A percentile compares a stretch with the other conserved stretches of the same genome.
These are phyloP conservation scores for Pichia nakasei DNA, from an alignment of 805 yeast species.

Conservation along the genomic window DNA sequence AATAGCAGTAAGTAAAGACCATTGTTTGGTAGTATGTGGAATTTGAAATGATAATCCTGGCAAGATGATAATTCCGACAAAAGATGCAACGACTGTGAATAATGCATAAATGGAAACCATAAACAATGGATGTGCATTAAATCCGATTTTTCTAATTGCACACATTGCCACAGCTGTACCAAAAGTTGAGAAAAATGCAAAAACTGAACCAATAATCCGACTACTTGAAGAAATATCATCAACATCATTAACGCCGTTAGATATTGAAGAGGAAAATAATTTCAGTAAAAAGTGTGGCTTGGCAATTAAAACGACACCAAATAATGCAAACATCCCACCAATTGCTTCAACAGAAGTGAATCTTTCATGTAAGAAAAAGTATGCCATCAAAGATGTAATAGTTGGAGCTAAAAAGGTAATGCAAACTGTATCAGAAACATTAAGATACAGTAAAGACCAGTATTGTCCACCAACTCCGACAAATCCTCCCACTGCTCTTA, in stretches of 20 bases:
- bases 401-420: slow-evolving; percentile 74
- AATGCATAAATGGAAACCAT: slow-evolving; percentile 73
- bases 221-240: slow-evolving; percentile 11
- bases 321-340: slow-evolving; percentile 59
- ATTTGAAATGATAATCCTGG: slow-evolving; percentile 53
- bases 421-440: slow-evolving; percentile 74
- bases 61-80: slow-evolving; percentile 39
- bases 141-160: slow-evolving; percentile 66
- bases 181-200: slow-evolving; percentile 57
- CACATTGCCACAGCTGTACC: slow-evolving; percentile 68
- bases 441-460: slow-evolving; percentile 61
- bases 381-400: slow-evolving; percentile 67
- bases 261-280: background rate
- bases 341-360: slow-evolving; percentile 58
- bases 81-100: slow-evolving; percentile 46
- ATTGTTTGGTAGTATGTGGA: slow-evolving; percentile 56
- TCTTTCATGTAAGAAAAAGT: slow-evolving; percentile 53
- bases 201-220: slow-evolving; percentile 51
- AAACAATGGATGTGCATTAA: slow-evolving; percentile 68
- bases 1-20: slow-evolving; percentile 51
- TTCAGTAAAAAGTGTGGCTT: slow-evolving; percentile 71
- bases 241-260: background rate
- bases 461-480: slow-evolving; percentile 76
- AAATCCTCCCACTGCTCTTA: slow-evolving; percentile 68
- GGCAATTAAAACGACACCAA: slow-evolving; percentile 75